These are phyloP conservation scores for Porcisia deanei DNA, from an alignment of 208 protist genomes.

Conservation along the genomic window DNA sequence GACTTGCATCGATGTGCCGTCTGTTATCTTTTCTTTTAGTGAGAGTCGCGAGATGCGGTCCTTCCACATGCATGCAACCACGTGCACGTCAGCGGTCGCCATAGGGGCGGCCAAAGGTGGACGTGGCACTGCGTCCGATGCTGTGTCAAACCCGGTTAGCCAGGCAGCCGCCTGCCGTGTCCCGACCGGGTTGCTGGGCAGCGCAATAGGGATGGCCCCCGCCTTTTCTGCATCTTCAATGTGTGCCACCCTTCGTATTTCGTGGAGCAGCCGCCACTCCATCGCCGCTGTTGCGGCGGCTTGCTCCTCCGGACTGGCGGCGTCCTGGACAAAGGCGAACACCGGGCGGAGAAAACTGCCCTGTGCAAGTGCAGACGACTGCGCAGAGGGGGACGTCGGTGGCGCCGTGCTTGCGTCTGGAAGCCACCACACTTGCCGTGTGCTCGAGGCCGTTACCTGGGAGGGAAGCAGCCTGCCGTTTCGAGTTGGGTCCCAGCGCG, in stretches of 20 bases:
- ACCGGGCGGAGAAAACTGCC: slow-evolving; percentile 53
- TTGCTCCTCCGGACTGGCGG: slow-evolving; percentile 45
- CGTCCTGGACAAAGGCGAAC: slow-evolving; percentile 54
- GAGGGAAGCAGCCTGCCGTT: slow-evolving; percentile 58
- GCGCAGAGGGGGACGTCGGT: background rate
- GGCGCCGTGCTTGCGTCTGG: slow-evolving; percentile 10
- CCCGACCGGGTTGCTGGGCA: background rate
- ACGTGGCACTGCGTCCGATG: background rate
- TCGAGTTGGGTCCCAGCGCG: slow-evolving; percentile 49
- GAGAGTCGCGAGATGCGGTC: background rate
- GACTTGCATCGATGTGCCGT: too few species aligned
- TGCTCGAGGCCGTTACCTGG: slow-evolving; percentile 52
- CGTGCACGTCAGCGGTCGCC: slow-evolving; percentile 10
- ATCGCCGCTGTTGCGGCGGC: slow-evolving; percentile 38
- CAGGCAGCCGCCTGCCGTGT: background rate
- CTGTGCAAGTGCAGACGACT: background rate
- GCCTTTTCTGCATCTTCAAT: slow-evolving; percentile 41
- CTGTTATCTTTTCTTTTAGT: background rate
- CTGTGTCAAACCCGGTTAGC: background rate
- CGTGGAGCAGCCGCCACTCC: slow-evolving; percentile 44
- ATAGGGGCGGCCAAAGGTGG: background rate
- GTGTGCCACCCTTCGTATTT: slow-evolving; percentile 47
- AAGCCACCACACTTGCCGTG: slow-evolving; percentile 65
- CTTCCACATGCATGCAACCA: slow-evolving; percentile 34
- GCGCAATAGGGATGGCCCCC: slow-evolving; percentile 25